Conservation (phyloP, 2,329 filamentous ascomycete genomes). For the Neofusicoccum sp. region DNA sequence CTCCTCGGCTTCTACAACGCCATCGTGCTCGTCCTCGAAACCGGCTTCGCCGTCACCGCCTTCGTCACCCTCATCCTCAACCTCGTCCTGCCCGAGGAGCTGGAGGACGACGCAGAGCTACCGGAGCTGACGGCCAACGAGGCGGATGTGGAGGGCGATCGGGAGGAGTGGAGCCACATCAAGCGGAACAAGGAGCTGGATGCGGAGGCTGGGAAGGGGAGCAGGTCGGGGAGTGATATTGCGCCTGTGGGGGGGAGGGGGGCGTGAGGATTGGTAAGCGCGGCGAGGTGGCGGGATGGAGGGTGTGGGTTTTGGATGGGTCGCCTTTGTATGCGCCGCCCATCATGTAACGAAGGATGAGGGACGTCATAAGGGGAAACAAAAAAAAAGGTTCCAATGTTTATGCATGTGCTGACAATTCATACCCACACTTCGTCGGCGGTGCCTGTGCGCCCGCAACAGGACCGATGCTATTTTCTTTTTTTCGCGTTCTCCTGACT, state of each 20-base stretch:
- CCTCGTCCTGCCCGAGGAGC: conserved; percentile 69
- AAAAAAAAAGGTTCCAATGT: too few species aligned
- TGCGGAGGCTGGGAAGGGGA: conserved; percentile 33
- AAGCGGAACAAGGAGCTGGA: conserved; percentile 36
- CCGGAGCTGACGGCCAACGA: conserved; percentile 42
- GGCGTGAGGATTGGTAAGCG: neutral
- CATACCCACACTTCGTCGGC: too few species aligned
- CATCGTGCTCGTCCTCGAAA: conserved; percentile 47
- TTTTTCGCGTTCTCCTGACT: too few species aligned
- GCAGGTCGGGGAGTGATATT: neutral
- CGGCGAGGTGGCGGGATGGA: neutral
- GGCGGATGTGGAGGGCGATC: conserved; percentile 37
- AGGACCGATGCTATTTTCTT: too few species aligned
- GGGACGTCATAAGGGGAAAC: too few species aligned
- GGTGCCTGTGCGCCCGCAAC: too few species aligned
- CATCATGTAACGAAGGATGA: too few species aligned
- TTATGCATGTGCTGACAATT: too few species aligned
- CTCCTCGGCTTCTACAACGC: conserved; percentile 74
- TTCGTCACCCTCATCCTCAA: conserved; percentile 73
- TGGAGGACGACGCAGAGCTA: conserved; percentile 42
- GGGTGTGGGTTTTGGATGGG: neutral
- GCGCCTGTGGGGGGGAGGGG: neutral
- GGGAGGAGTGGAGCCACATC: conserved; percentile 28
- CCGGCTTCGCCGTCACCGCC: conserved; percentile 72
- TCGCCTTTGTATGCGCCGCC: too few species aligned